Conservation (phyloP, 2,329 filamentous ascomycete species). For the Geoglossum cookeanum region DNA sequence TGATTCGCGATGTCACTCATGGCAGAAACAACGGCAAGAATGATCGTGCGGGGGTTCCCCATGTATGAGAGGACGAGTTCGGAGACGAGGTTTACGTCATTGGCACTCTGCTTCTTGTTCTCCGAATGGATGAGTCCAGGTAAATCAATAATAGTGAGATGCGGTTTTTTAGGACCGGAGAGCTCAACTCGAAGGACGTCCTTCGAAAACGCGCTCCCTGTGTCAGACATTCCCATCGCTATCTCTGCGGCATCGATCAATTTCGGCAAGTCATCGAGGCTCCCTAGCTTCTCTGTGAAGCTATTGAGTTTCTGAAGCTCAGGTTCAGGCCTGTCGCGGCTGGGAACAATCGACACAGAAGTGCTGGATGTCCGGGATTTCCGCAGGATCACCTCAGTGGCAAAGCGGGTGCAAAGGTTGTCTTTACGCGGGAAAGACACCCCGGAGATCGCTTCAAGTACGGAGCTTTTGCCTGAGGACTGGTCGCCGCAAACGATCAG, state of each 20-base stretch:
- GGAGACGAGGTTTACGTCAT: conserved; percentile 26
- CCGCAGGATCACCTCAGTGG: conserved; percentile 38
- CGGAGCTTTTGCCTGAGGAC: conserved; percentile 30
- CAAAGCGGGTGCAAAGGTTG: conserved; percentile 41
- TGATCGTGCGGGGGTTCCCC: conserved; percentile 16
- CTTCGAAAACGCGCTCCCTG: conserved; percentile 5
- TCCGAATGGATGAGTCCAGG: conserved; percentile 33
- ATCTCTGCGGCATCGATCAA: conserved; percentile 20
- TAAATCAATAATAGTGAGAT: conserved; percentile 35
- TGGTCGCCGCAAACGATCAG: conserved; percentile 47
- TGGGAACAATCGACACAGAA: conserved; percentile 35
- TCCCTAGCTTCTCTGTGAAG: conserved; percentile 16
- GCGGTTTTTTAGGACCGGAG: conserved; percentile 14
- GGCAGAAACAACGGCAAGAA: conserved; percentile 26
- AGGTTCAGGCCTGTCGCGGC: conserved; percentile 26
- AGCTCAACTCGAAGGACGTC: conserved; percentile 9
- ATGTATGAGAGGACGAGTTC: conserved; percentile 27
- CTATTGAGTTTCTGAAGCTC: conserved; percentile 30
- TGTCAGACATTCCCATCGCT: conserved; percentile 21
- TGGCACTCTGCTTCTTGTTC: conserved; percentile 27
- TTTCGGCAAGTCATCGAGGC: conserved; percentile 13
- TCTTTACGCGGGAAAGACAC: conserved; percentile 41
- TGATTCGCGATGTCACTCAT: conserved; percentile 23
- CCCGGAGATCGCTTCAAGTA: conserved; percentile 41
- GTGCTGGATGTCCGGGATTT: conserved; percentile 26